phyloP scores from a whole-genome alignment of 1,284 basidiomycete species.

The Boletus semigastroideus region DNA sequence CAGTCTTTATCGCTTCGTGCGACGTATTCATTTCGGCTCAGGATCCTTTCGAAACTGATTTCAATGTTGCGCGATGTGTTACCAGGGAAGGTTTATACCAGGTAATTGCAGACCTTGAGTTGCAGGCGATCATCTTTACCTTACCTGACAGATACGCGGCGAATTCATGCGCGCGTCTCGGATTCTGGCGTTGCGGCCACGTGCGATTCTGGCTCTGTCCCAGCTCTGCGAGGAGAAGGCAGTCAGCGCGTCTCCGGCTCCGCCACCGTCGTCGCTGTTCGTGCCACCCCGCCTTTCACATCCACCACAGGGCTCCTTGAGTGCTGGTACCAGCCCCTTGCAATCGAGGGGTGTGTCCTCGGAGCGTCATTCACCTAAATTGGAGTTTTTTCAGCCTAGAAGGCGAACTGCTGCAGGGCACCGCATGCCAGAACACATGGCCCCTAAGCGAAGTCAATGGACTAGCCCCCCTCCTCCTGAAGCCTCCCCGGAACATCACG shows the following conservation, averaged over 20 bases:
- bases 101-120: constrained; percentile 38
- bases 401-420: constrained; percentile 32
- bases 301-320: constrained; percentile 69
- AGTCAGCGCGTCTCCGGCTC: constrained; percentile 40
- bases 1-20: constrained; percentile 9
- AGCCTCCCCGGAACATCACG: constrained; percentile 64
- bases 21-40: constrained; percentile 35
- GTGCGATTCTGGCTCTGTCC: constrained; percentile 77
- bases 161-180: constrained; percentile 97
- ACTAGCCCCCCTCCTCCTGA: constrained; percentile 80
- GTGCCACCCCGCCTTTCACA: constrained; percentile 53
- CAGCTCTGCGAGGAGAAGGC: constrained; percentile 82
- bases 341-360: constrained; percentile 47
- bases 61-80: constrained; percentile 95
- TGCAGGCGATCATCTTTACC: neutral
- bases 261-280: constrained; percentile 51
- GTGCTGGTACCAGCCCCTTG: constrained; percentile 59
- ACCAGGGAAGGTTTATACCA: constrained; percentile 96
- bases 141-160: constrained; percentile 79
- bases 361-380: constrained; percentile 51
- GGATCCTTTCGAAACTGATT: constrained; percentile 96
- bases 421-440: constrained; percentile 69
- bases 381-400: constrained; percentile 44
- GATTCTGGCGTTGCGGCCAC: constrained; percentile 74
- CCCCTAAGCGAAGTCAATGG: constrained; percentile 72